Conservation (phyloP, 257 asterid species). For the Vinca minor region DNA sequence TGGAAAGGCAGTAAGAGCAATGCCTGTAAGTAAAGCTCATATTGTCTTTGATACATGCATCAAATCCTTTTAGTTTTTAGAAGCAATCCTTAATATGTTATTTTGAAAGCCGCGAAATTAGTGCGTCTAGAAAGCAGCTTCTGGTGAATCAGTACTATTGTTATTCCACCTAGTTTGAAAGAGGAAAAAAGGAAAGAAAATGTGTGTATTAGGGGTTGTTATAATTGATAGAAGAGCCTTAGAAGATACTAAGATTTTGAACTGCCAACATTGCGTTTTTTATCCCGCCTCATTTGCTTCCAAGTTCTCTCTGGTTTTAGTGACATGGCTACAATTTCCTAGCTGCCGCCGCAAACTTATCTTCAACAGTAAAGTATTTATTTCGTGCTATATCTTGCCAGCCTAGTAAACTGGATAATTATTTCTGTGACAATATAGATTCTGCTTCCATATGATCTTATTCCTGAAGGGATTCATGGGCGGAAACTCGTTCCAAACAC, state of each 20-base stretch:
- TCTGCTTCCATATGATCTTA: no score
- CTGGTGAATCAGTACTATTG: background rate
- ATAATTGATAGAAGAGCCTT: background rate
- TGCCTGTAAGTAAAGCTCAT: slow-evolving; percentile 37
- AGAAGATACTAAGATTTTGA: background rate
- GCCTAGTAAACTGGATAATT: background rate
- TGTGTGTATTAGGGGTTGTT: background rate
- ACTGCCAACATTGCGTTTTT: background rate
- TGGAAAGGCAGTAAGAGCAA: slow-evolving; percentile 47
- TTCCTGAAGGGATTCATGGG: no score
- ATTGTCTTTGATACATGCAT: background rate
- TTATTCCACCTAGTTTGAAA: background rate
- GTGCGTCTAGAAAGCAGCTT: background rate
- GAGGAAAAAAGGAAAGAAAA: no score
- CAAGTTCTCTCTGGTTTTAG: no score
- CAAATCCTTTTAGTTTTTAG: background rate
- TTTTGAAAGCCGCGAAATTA: background rate
- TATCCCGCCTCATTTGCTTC: no score
- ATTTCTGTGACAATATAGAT: background rate
- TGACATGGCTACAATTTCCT: no score
- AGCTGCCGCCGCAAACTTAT: background rate
- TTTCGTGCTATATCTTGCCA: background rate
- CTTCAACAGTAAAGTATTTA: no score
- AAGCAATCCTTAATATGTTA: background rate
- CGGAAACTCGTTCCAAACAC: no score